These are phyloP conservation scores for Malassezia equina DNA, from an alignment of 1,284 basidiomycete genomes.

Conservation along the genomic window DNA sequence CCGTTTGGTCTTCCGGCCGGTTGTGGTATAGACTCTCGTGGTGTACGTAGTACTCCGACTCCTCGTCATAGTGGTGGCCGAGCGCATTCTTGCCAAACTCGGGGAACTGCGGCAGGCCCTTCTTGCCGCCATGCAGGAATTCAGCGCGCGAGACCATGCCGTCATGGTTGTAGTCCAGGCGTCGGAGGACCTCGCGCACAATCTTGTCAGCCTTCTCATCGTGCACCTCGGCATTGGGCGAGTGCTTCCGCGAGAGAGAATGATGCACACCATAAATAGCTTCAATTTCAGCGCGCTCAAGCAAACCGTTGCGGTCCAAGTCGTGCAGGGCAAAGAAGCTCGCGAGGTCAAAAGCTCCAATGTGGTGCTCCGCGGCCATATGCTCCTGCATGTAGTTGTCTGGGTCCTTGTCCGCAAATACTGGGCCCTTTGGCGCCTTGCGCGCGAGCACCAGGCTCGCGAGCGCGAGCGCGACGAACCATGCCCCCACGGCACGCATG, in stretches of 20 bases:
- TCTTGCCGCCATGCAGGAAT: slow-evolving; percentile 66
- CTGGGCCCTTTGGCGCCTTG: slow-evolving; percentile 2
- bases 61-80: slow-evolving; percentile 71
- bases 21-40: slow-evolving; percentile 71
- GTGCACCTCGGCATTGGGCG: slow-evolving; percentile 66
- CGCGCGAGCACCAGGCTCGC: not conserved
- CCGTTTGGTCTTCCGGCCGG: slow-evolving; percentile 91
- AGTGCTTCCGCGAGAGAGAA: slow-evolving; percentile 75
- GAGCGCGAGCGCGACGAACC: not conserved
- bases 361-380: slow-evolving; percentile 48
- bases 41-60: slow-evolving; percentile 48
- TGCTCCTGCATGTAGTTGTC: slow-evolving; percentile 43
- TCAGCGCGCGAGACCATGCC: slow-evolving; percentile 69
- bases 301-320: slow-evolving; percentile 57
- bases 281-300: slow-evolving; percentile 49
- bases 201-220: slow-evolving; percentile 75
- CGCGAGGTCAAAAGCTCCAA: slow-evolving; percentile 46
- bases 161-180: slow-evolving; percentile 69
- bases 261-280: slow-evolving; percentile 73
- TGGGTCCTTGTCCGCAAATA: slow-evolving; percentile 4
- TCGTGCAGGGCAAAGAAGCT: slow-evolving; percentile 71
- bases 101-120: slow-evolving; percentile 66
- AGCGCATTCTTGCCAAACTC: slow-evolving; percentile 54
- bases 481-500: not conserved
- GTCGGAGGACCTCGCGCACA: slow-evolving; percentile 62